Conservation (phyloP, 148 eudicot genomes). For the Persicaria tinctoria region DNA sequence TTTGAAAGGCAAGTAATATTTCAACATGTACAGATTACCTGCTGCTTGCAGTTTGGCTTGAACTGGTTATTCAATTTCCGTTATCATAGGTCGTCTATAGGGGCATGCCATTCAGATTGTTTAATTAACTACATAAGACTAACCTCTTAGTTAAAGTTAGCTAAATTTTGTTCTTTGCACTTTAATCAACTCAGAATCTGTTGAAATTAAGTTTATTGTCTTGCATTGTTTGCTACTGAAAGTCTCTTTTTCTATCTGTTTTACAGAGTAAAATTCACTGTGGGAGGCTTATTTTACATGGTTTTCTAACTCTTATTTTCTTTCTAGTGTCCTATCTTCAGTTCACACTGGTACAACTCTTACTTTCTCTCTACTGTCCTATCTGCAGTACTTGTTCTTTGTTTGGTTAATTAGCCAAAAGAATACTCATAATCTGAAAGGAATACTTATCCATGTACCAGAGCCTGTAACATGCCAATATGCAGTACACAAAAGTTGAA, state of each 20-base stretch:
- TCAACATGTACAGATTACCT: background rate
- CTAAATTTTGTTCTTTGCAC: background rate
- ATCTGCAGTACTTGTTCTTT: background rate
- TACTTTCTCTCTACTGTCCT: background rate
- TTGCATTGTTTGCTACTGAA: background rate
- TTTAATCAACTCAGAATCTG: conserved; percentile 1
- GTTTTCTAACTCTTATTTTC: background rate
- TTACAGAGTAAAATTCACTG: background rate
- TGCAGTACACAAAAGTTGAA: background rate
- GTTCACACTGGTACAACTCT: background rate
- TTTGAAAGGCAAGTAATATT: background rate
- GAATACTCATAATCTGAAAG: background rate
- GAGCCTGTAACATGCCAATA: background rate
- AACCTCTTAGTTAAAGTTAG: background rate
- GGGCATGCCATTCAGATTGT: background rate
- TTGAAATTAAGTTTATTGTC: background rate
- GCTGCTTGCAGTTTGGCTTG: background rate
- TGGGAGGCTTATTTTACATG: background rate
- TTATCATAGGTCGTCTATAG: background rate
- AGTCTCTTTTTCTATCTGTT: background rate
- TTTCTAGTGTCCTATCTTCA: background rate
- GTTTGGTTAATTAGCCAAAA: background rate
- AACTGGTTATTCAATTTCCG: background rate
- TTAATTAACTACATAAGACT: background rate
- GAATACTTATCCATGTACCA: background rate